Percentiles rank a stretch among this genome's conserved stretches.
These are phyloP conservation scores for Plasmodium reichenowi DNA, from an alignment of 169 alveolate genomes.

Conservation along the genomic window DNA sequence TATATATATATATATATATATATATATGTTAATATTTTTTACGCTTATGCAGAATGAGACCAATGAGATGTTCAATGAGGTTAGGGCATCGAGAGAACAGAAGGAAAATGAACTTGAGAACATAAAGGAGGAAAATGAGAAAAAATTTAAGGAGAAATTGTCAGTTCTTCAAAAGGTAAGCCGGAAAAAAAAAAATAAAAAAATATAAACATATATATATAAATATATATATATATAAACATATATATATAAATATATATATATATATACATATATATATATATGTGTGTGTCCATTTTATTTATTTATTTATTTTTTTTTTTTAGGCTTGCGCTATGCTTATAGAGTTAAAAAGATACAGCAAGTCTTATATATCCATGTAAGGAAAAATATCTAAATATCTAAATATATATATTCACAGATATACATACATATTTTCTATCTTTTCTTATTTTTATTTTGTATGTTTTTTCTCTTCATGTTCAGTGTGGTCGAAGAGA, in stretches of 20 bases:
- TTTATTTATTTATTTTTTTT: neutral
- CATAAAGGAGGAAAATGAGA: constrained; percentile 63
- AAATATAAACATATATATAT: neutral
- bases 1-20: too few relatives aligned
- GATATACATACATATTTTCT: neutral
- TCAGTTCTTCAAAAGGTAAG: constrained; percentile 49
- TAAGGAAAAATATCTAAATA: constrained; percentile 4
- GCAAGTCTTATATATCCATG: constrained; percentile 57
- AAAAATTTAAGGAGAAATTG: constrained; percentile 51
- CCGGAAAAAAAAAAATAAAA: neutral
- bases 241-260: neutral
- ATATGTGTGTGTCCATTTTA: neutral
- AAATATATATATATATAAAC: neutral
- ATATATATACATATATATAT: neutral
- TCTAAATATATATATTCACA: neutral
- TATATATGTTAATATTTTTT: neutral
- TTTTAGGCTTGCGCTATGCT: constrained; percentile 39
- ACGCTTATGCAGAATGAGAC: constrained; percentile 19
- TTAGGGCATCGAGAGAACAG: constrained; percentile 44
- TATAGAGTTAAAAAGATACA: constrained; percentile 48
- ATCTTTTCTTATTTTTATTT: neutral
- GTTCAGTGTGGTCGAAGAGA: constrained; percentile 47
- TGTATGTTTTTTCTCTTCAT: neutral
- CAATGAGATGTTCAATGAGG: constrained; percentile 50
- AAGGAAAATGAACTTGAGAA: constrained; percentile 50